phyloP scores from a whole-genome alignment of 176 grass and related monocot species.

The Tuctoria greenei region DNA sequence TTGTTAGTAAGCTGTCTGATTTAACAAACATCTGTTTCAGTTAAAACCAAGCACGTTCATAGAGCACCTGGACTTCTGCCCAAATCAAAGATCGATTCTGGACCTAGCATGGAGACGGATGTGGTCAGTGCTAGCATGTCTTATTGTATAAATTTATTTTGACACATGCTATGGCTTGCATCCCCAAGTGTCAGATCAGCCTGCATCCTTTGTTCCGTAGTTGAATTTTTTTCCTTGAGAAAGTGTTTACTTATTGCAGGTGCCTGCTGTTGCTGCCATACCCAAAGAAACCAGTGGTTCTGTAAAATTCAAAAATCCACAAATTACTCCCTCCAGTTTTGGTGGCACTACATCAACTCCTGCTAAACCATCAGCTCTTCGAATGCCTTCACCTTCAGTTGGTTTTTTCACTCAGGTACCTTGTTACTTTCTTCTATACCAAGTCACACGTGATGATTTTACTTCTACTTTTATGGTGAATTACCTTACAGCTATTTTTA shows the following conservation, averaged over 20 bases:
- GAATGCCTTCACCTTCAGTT: conserved; percentile 75
- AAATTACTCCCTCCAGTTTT: conserved; percentile 39
- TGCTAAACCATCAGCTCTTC: conserved; percentile 75
- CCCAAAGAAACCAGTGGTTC: conserved; percentile 20
- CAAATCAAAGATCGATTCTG: conserved; percentile 43
- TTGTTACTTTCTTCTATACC: conserved; percentile 14
- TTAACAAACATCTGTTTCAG: conserved; percentile 30
- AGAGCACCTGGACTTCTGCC: conserved; percentile 31
- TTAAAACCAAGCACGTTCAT: conserved; percentile 29
- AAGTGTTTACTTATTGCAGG: conserved; percentile 39
- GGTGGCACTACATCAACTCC: conserved; percentile 22
- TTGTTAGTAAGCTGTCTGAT: conserved; percentile 1
- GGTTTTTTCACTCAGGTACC: conserved; percentile 79
- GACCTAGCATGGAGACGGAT: conserved; percentile 27
- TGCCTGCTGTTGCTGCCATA: conserved; percentile 27
- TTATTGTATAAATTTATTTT: conserved; percentile 22
- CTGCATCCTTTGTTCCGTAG: conserved; percentile 14
- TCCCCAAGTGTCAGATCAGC: conserved; percentile 14
- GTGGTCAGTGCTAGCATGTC: conserved; percentile 44
- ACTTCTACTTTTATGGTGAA: background rate
- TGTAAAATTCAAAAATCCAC: conserved; percentile 36
- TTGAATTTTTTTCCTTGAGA: background rate
- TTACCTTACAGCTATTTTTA: conserved; percentile 2
- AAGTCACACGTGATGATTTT: background rate
- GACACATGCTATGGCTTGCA: conserved; percentile 20